Evolutionary conservation across 768 basidiomycete species (phyloP), one percentile per base, ranked within the genome.

Genomic region (Suillus subaureus): DNA sequence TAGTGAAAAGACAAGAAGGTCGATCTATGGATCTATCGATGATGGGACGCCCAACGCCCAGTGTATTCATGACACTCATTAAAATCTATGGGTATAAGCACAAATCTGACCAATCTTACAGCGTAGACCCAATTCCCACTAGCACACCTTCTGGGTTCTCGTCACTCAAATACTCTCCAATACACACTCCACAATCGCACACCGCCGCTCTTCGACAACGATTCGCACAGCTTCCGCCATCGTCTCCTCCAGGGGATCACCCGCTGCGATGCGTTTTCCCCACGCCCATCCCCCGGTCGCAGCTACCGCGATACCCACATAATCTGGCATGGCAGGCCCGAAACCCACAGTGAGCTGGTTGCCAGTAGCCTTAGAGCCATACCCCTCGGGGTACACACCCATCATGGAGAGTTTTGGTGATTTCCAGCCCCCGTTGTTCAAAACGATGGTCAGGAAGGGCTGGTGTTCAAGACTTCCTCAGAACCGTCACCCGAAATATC

Each of bases 391-490:
- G 68, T 92, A 85, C 0, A 91, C 83, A 4, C 84, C 84, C 11
- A 89, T 76, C 86, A 91, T 85, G 0, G 89, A 90, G 16, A 84
- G 69, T 67, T 82, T 85, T 4, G 90, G 90, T 0, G 88, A 85
- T 69, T 80, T 86, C 89, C 88, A 89, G 0, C 88, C 89, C 0
- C 89, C 89, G 64, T 92, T 92, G 72, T 91, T 91, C 16, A 92
- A 74, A 1, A 92, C 79, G 67, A 92, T 79, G 0, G 89, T 91
- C 33, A 91, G 73, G 78, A 90, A 91, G 1, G 89, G 90, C 89
- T 90, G 65, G 11, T 11, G 31, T 23, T 28, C 18, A 15, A 21
- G 11, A 31, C 6, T 1, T 26, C 28, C 16, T 35, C 21, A 39
- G 40, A 23, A 3, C 4, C 35, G 61, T 40, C 11, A 47, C 42